A percentile compares a stretch with the other conserved stretches of the same genome.
These are phyloP conservation scores for Massospora cicadina DNA, from an alignment of 371 early-diverging fungal genomes.

Conservation along the genomic window DNA sequence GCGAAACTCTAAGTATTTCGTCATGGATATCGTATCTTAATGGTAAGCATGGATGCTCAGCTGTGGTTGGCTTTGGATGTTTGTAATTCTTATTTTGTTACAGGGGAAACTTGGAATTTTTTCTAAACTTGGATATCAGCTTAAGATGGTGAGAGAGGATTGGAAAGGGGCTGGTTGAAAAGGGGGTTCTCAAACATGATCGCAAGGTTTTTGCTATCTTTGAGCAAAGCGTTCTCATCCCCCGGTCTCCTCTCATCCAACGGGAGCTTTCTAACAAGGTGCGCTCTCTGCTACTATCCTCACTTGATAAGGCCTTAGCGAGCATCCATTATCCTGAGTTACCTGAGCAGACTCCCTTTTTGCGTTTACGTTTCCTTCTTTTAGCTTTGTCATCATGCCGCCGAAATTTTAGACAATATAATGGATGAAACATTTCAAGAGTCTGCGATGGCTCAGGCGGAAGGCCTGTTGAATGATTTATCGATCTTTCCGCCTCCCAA, in stretches of 20 bases:
- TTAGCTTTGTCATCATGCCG: constrained; percentile 89
- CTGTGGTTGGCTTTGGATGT: background rate
- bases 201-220: constrained; percentile 86
- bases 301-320: constrained; percentile 25
- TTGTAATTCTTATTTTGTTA: background rate
- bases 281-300: constrained; percentile 44
- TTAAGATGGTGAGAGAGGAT: constrained; percentile 93
- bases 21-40: constrained; percentile 93
- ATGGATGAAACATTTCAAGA: constrained; percentile 4
- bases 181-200: constrained; percentile 90
- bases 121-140: constrained; percentile 85
- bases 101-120: constrained; percentile 97
- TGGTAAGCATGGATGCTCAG: constrained; percentile 31
- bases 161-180: constrained; percentile 92
- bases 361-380: constrained; percentile 50
- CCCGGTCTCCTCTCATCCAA: constrained; percentile 68
- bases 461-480: constrained; percentile 3
- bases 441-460: constrained; percentile 1
- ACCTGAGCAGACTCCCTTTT: constrained; percentile 22
- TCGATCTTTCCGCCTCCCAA: constrained; percentile 1
- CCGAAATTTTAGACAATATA: constrained; percentile 82
- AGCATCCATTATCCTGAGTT: constrained; percentile 17
- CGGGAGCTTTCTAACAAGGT: constrained; percentile 66
- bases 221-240: constrained; percentile 89
- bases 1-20: constrained; percentile 54